These are phyloP conservation scores for Lipomyces kockii DNA, from an alignment of 805 yeast genomes.

Conservation along the genomic window DNA sequence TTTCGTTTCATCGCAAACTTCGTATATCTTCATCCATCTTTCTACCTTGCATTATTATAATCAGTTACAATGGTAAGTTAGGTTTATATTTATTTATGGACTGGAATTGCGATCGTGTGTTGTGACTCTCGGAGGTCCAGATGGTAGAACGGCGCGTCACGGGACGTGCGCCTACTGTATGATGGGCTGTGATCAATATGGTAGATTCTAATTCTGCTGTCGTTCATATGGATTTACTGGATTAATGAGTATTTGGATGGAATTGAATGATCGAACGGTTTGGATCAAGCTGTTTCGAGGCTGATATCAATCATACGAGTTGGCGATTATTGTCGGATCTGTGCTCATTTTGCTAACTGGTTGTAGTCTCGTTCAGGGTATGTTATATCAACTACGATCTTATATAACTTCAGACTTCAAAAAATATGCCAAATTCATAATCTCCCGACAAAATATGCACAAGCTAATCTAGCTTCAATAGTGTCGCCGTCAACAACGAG, in stretches of 20 bases:
- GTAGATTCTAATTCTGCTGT: not conserved
- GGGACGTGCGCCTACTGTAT: not conserved
- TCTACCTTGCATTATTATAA: not conserved
- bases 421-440: not conserved
- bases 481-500: slow-evolving; percentile 87
- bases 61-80: not conserved
- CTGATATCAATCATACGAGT: not conserved
- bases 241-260: not conserved
- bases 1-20: not conserved
- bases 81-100: not conserved
- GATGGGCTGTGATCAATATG: not conserved
- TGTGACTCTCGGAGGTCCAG: not conserved
- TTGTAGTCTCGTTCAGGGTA: slow-evolving; percentile 39
- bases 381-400: not conserved
- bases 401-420: not conserved
- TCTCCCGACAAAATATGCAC: not conserved
- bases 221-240: not conserved
- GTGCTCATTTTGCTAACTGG: not conserved
- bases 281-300: not conserved
- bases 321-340: not conserved
- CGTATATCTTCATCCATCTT: not conserved
- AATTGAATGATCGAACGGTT: not conserved
- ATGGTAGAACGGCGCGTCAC: not conserved
- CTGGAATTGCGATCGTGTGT: not conserved
- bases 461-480: slow-evolving; percentile 36